These are phyloP conservation scores for Phialemonium atrogriseum DNA, from an alignment of 2,329 filamentous ascomycete genomes.

Conservation along the genomic window DNA sequence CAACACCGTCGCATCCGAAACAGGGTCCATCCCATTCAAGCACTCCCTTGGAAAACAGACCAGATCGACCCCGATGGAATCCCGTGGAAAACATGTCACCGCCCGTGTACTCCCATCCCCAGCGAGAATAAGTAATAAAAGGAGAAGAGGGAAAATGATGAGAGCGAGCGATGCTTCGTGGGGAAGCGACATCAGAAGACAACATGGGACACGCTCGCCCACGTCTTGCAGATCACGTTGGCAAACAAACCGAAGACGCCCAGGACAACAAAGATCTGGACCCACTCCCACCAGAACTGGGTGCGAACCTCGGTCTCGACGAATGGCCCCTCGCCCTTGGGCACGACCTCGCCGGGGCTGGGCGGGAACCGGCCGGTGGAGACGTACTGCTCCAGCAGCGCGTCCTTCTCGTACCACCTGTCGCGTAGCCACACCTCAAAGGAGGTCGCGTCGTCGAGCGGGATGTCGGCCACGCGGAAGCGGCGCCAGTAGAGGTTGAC, in stretches of 20 bases:
- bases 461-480: slow-evolving; percentile 73
- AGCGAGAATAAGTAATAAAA: too few species aligned
- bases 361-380: slow-evolving; percentile 73
- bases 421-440: slow-evolving; percentile 83
- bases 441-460: slow-evolving; percentile 60
- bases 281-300: slow-evolving; percentile 43
- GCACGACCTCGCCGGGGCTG: slow-evolving; percentile 39
- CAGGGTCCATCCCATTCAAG: too few species aligned
- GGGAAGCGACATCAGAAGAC: too few species aligned
- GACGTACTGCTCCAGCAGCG: slow-evolving; percentile 74
- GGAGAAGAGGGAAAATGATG: too few species aligned
- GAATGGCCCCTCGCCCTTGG: slow-evolving; percentile 23
- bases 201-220: slow-evolving; percentile 2
- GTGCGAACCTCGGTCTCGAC: slow-evolving; percentile 53
- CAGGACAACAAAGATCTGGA: slow-evolving; percentile 44
- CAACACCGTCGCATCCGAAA: too few species aligned
- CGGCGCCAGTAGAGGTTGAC: slow-evolving; percentile 96
- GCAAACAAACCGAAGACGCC: slow-evolving; percentile 34
- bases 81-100: too few species aligned
- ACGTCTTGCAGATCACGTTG: slow-evolving; percentile 22
- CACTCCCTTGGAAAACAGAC: too few species aligned
- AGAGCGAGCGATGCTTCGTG: too few species aligned
- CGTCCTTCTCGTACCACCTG: slow-evolving; percentile 89
- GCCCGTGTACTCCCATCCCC: too few species aligned
- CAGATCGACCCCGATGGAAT: too few species aligned